Conservation (phyloP, 2,329 filamentous ascomycete genomes). For the Teratosphaeria destructans region DNA sequence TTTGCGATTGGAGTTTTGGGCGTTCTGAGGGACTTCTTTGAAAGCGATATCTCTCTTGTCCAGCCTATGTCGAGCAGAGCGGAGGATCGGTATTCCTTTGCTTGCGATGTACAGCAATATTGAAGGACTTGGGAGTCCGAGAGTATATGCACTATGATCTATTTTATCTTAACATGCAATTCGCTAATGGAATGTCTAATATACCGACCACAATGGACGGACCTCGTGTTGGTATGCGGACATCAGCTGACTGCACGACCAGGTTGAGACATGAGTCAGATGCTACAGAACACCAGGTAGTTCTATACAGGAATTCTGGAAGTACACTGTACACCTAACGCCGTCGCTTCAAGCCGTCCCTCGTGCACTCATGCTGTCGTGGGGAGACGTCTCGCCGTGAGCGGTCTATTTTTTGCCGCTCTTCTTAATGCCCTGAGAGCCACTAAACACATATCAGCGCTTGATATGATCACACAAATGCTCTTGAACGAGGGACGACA, state of each 20-base stretch:
- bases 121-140: not conserved
- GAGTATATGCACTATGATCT: not conserved
- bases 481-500: not conserved
- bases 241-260: not conserved
- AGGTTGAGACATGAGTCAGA: not conserved
- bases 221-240: not conserved
- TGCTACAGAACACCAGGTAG: not conserved
- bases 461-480: not conserved
- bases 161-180: too few relatives aligned
- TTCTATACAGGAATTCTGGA: not conserved
- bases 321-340: constrained; percentile 1
- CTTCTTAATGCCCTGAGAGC: constrained; percentile 81
- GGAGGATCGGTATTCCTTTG: not conserved
- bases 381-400: not conserved
- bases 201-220: not conserved
- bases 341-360: not conserved
- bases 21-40: not conserved
- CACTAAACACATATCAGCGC: constrained; percentile 27
- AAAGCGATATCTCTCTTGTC: not conserved
- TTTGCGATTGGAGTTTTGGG: not conserved
- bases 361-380: not conserved
- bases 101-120: not conserved
- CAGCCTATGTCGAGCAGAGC: not conserved
- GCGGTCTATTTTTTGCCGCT: constrained; percentile 80
- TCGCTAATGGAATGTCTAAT: too few relatives aligned